These are phyloP conservation scores for Nepenthes alata DNA, from an alignment of 179 eudicot genomes.

Conservation along the genomic window DNA sequence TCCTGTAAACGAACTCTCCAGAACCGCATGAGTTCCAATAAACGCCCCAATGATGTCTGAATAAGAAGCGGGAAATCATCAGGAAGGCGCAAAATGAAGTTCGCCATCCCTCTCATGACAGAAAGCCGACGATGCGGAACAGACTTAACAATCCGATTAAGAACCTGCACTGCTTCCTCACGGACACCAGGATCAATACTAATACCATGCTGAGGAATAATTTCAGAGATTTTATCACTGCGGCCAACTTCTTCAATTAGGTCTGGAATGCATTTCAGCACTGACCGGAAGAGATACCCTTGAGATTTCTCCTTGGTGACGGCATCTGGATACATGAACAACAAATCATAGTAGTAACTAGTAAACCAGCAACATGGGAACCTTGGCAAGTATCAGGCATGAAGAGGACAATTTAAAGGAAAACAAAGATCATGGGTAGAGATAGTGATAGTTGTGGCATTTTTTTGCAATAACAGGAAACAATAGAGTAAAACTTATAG, in stretches of 20 bases:
- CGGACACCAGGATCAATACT: conserved; percentile 99
- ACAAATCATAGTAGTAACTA: no score
- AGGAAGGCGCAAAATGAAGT: conserved; percentile 84
- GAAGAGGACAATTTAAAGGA: no score
- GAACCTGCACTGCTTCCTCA: conserved; percentile 96
- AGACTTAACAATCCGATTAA: conserved; percentile 83
- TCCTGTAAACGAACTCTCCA: conserved; percentile 86
- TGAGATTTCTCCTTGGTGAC: conserved; percentile 90
- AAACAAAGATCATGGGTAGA: no score
- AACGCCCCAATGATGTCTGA: conserved; percentile 86
- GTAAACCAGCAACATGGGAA: neutral
- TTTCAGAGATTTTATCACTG: conserved; percentile 92
- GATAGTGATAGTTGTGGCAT: no score
- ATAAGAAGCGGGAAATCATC: conserved; percentile 97
- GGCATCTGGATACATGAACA: conserved; percentile 45
- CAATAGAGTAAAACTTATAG: no score
- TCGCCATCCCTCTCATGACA: conserved; percentile 96
- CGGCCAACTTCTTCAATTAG: conserved; percentile 98
- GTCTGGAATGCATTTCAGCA: conserved; percentile 94
- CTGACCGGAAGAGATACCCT: conserved; percentile 90
- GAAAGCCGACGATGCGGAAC: conserved; percentile 98
- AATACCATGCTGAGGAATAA: conserved; percentile 97
- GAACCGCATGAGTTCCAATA: conserved; percentile 87
- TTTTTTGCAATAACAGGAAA: no score
- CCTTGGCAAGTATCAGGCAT: neutral